Evolutionary conservation across 73 alveolate species (phyloP).

Genomic region (Tetrahymena borealis): DNA sequence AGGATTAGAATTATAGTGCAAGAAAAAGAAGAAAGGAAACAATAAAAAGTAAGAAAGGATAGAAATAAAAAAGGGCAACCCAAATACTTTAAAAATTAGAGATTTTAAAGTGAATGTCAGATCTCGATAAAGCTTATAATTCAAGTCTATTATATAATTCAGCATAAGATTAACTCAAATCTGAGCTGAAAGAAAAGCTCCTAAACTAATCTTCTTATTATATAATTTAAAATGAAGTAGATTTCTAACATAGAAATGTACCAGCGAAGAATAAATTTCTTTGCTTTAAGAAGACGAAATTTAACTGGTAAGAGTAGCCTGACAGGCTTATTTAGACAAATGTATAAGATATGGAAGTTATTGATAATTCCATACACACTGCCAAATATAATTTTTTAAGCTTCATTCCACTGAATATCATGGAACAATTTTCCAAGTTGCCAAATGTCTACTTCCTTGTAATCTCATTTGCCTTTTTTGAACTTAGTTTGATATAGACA

Average conservation of each 20-base stretch:
- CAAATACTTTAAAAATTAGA: neutral
- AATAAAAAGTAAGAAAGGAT: neutral
- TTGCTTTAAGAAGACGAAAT: neutral
- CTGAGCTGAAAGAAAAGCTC: neutral
- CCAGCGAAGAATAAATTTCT: neutral
- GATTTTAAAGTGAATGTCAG: neutral
- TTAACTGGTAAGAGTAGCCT: neutral
- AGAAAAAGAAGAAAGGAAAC: too few relatives aligned
- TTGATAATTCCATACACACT: slow-evolving; percentile 59
- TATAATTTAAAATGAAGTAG: neutral
- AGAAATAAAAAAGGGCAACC: neutral
- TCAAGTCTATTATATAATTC: neutral
- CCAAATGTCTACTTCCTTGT: slow-evolving; percentile 84
- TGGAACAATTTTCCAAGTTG: slow-evolving; percentile 75
- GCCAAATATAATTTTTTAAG: slow-evolving; percentile 72
- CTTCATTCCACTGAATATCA: slow-evolving; percentile 72
- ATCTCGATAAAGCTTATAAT: neutral
- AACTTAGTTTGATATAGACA: slow-evolving; percentile 57
- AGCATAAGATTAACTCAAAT: neutral
- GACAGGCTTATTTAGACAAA: slow-evolving; percentile 14
- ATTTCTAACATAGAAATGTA: neutral
- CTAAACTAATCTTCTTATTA: neutral
- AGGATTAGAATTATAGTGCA: too few relatives aligned
- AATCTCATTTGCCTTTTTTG: too few relatives aligned
- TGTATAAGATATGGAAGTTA: slow-evolving; percentile 1